Evolutionary conservation across 163 green algal genomes (phyloP), one percentile per base, ranked within the genome.

Genomic region (Trebouxia gelatinosa): DNA sequence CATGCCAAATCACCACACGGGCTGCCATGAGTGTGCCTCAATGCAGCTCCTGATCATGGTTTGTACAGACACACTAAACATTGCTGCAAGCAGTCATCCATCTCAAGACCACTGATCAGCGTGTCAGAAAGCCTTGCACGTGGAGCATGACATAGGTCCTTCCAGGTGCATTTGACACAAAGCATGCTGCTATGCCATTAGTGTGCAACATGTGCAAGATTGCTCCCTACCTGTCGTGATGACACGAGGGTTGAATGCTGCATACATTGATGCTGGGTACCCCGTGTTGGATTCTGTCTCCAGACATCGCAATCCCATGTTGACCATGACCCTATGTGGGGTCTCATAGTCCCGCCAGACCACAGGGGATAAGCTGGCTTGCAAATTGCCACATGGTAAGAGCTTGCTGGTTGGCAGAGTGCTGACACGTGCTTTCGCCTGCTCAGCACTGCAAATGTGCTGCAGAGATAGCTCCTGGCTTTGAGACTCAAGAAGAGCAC

Each of bases 211-310:
- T 68, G 29, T n/a, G n/a, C n/a, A n/a, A n/a, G n/a, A n/a, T n/a
- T 40, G 5, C 7, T 68, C 17, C 35, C 34, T 13, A 72, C 64
- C 64, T 72, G 64, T 72, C 9, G 64, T 72, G 13, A 76, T 29
- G 17, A 76, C 68, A 16, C 68, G 68, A 31, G 68, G 68, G 28
- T 76, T 76, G 40, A 76, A 62, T 38, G 68, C 40, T 59, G 40
- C 28, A 28, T 76, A 76, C 40, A 76, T 59, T 6, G 40, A 62
- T 21, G 40, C 43, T 28, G 40, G 68, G 43, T 62, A 76, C 39
- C 68, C 40, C 28, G 32, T 76, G 40, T 76, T 40, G 17, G 39
- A 39, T n/a, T 28, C 68, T 29, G 61, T 61, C 40, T 76, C 40
- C 7, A 59, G 16, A 28, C 40, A 46, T 16, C 68, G 39, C 11